Evolutionary conservation across 805 yeast genomes (phyloP).

Genomic region (Priceomyces castillae): DNA sequence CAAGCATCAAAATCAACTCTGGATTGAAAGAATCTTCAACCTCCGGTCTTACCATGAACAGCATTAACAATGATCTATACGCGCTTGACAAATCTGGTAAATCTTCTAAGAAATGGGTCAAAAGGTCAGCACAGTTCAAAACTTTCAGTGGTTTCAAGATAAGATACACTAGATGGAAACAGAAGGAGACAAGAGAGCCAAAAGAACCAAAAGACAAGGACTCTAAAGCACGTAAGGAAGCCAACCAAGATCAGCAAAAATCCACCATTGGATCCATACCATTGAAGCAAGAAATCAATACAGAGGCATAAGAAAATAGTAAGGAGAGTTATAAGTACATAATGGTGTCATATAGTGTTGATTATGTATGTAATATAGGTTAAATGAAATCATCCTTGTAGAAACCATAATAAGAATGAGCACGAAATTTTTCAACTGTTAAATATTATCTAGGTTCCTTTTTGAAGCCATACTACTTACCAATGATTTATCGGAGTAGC

Average conservation of each 20-base stretch:
- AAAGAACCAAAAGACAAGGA: slow-evolving; percentile 6
- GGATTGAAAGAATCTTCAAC: slow-evolving; percentile 42
- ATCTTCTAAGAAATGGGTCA: slow-evolving; percentile 34
- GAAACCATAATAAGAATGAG: not conserved
- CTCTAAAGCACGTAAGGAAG: slow-evolving; percentile 9
- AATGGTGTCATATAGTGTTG: not conserved
- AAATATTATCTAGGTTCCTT: no score
- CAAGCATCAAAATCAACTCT: slow-evolving; percentile 30
- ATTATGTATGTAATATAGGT: not conserved
- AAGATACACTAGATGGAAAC: slow-evolving; percentile 19
- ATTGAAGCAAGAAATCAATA: not conserved
- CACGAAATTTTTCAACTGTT: not conserved
- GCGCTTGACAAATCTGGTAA: slow-evolving; percentile 35
- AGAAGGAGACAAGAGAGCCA: slow-evolving; percentile 9
- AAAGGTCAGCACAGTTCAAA: slow-evolving; percentile 34
- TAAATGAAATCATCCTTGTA: not conserved
- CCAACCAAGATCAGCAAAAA: slow-evolving; percentile 1
- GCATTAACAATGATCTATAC: slow-evolving; percentile 24
- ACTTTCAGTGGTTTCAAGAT: slow-evolving; percentile 44
- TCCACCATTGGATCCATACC: not conserved
- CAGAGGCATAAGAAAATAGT: not conserved
- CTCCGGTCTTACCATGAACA: slow-evolving; percentile 39
- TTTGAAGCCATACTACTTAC: not conserved
- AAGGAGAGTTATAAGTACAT: not conserved
- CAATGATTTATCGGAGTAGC: not conserved